phyloP scores from a whole-genome alignment of 1,284 basidiomycete genomes.

The Mycena citricolor region DNA sequence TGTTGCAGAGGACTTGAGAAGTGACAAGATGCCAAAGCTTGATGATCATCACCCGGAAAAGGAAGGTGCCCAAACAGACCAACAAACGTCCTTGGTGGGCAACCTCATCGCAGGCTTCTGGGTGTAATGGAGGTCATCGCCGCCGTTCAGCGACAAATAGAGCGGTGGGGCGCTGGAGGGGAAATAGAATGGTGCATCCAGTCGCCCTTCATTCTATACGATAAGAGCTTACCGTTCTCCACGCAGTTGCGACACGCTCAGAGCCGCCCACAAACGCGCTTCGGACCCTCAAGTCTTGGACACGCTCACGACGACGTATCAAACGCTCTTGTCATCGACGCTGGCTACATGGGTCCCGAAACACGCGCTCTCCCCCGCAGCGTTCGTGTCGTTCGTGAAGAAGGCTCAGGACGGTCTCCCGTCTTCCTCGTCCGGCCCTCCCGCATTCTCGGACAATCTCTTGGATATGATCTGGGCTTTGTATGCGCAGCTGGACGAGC shows the following conservation, averaged over 20 bases:
- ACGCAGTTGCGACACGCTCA: conserved; percentile 14
- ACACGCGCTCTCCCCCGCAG: conserved; percentile 43
- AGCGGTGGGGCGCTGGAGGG: conserved; percentile 56
- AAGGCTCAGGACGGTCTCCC: conserved; percentile 61
- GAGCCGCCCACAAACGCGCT: conserved; percentile 47
- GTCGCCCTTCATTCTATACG: conserved; percentile 13
- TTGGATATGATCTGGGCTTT: conserved; percentile 79
- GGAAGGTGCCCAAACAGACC: too few species aligned
- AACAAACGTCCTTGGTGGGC: too few species aligned
- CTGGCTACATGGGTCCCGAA: conserved; percentile 55
- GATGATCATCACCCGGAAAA: too few species aligned
- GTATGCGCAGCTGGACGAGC: conserved; percentile 73
- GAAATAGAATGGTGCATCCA: conserved; percentile 58
- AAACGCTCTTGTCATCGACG: conserved; percentile 60
- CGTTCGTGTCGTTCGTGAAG: conserved; percentile 61
- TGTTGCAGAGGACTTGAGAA: too few species aligned
- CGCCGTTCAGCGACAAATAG: conserved; percentile 45
- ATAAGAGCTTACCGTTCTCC: conserved; percentile 14
- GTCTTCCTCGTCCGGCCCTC: conserved; percentile 56
- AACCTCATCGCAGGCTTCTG: too few species aligned
- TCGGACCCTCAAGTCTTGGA: conserved; percentile 51
- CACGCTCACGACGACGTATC: conserved; percentile 61
- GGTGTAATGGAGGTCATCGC: conserved; percentile 58
- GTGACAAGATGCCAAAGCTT: too few species aligned
- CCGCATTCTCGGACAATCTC: conserved; percentile 62